Evolutionary conservation across 2,329 filamentous ascomycete genomes (phyloP), one percentile per base, ranked within the genome.

Genomic region (Cryphonectria carpinicola): DNA sequence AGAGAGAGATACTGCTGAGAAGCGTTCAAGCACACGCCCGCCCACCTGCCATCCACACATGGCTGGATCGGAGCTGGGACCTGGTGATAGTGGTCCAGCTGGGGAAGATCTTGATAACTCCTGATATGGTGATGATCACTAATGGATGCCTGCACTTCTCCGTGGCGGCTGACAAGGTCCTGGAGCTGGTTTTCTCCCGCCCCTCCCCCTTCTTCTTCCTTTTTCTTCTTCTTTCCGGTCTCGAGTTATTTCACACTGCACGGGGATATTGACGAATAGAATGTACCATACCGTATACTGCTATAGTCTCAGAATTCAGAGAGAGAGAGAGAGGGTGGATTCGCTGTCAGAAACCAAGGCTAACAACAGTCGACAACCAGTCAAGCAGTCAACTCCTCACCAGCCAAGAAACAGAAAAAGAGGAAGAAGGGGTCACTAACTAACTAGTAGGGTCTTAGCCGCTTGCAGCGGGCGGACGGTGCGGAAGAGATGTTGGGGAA

Each of bases 401-500:
- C 37, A 11, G 7, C 37, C 37, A 10, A 11, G 52, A 17, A 25
- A 56, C 11, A 56, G 7, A 32, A 56, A 32, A 14, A 56, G 46
- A 56, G 52, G 22, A n/a, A 7, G 46, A 39, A 11, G 37, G 37
- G 28, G 46, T 49, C 22, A 52, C 22, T 2, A n/a, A 7, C 37
- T 28, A 22, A 7, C 37, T 28, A 22, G 61, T 22, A 14, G 43
- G 25, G 0, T 19, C 22, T 41, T 22, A 25, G 39, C 25, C 25
- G 54, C 54, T 58, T 32, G 54, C 54, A 17, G 54, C 28, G 54
- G 25, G 25, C 56, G 65, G 52, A 28, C 32, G 41, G 54, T 28
- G 72, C 80, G 81, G 81, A 81, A 80, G 81, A 82, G 75, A 77
- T 81, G 81, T 82, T 82, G 81, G 81, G 81, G 81, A 82, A 80